Conservation (phyloP, 139 green algal species). For the Asterochloris erici region DNA sequence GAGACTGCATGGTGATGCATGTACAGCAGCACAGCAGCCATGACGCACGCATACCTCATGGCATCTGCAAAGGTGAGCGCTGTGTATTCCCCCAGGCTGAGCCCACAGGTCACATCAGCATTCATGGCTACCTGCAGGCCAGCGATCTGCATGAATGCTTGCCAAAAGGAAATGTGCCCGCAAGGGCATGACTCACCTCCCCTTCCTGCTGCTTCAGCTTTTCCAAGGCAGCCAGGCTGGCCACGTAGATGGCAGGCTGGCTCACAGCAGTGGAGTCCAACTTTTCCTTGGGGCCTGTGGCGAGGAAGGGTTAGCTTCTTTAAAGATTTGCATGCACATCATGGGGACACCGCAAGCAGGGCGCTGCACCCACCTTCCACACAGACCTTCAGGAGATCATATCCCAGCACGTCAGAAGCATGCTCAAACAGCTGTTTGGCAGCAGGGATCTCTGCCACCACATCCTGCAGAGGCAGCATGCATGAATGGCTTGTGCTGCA, state of each 20-base stretch:
- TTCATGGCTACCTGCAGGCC: slow-evolving; percentile 61
- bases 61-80: slow-evolving; percentile 90
- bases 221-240: slow-evolving; percentile 92
- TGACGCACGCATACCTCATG: slow-evolving; percentile 32
- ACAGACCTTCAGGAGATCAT: slow-evolving; percentile 95
- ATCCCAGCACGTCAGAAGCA: slow-evolving; percentile 93
- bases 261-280: slow-evolving; percentile 91
- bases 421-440: slow-evolving; percentile 93
- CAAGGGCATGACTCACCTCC: background rate
- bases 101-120: slow-evolving; percentile 77
- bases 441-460: slow-evolving; percentile 71
- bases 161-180: background rate
- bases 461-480: slow-evolving; percentile 47
- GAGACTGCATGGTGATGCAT: background rate
- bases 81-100: slow-evolving; percentile 98
- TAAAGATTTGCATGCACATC: background rate
- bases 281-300: slow-evolving; percentile 89
- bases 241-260: slow-evolving; percentile 98
- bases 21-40: background rate
- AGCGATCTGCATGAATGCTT: background rate
- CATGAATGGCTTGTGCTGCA: background rate
- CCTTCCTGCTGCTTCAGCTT: slow-evolving; percentile 76
- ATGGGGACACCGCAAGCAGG: background rate
- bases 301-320: background rate
- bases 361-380: slow-evolving; percentile 44